Evolutionary conservation across 1,139 yeast genomes (phyloP).

Genomic region (Arxiozyma telluris): DNA sequence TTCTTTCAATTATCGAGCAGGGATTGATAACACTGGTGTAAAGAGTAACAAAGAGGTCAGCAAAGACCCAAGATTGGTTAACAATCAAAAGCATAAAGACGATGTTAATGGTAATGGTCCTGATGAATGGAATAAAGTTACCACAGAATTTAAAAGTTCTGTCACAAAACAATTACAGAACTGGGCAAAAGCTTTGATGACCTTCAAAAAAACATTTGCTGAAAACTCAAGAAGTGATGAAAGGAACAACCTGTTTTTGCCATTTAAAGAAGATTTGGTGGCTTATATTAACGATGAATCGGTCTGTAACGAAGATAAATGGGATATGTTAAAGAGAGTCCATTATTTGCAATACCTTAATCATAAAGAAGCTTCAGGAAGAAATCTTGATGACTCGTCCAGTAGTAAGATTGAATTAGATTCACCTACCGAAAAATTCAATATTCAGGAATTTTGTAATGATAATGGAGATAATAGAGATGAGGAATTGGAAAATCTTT

Average conservation of each 20-base stretch:
- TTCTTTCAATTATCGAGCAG: constrained; percentile 82
- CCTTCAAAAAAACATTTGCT: constrained; percentile 7
- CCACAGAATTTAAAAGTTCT: constrained; percentile 41
- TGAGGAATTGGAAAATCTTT: not conserved
- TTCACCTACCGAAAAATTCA: not conserved
- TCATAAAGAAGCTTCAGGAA: constrained; percentile 30
- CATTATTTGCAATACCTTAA: constrained; percentile 61
- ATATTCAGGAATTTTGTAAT: constrained; percentile 23
- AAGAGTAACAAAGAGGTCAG: constrained; percentile 70
- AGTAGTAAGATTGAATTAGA: not conserved
- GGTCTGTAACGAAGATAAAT: constrained; percentile 31
- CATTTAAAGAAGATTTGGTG: constrained; percentile 47
- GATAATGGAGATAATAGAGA: not conserved
- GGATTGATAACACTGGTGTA: constrained; percentile 77
- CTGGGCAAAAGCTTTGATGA: constrained; percentile 44
- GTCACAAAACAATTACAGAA: constrained; percentile 47
- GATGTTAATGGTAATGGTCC: constrained; percentile 74
- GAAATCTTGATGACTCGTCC: not conserved
- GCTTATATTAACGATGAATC: constrained; percentile 46
- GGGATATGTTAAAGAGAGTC: constrained; percentile 61
- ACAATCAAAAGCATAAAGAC: constrained; percentile 48
- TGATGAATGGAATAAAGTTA: constrained; percentile 46
- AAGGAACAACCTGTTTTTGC: constrained; percentile 36
- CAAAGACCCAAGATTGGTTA: constrained; percentile 70
- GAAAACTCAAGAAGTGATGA: constrained; percentile 1